A percentile compares a stretch with the other conserved stretches of the same genome.
Evolutionary conservation across 805 yeast species (phyloP).

Genomic region (Kuraishia ogatae): DNA sequence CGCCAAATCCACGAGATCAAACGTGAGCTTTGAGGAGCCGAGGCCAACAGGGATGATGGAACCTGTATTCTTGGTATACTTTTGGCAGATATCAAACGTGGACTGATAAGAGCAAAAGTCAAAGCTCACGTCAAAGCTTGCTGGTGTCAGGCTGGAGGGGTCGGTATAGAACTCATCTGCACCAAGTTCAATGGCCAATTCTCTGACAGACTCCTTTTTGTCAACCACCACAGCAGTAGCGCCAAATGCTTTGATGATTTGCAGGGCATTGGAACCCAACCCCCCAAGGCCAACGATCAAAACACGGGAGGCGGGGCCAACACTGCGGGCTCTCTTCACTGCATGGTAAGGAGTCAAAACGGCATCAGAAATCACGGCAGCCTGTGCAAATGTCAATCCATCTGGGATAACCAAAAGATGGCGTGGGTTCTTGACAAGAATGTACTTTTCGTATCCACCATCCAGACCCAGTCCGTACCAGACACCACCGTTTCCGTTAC

Average conservation of each 20-base stretch:
- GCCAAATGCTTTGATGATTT: conserved; percentile 17
- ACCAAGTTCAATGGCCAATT: conserved; percentile 24
- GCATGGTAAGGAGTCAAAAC: conserved; percentile 26
- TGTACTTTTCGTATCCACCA: conserved; percentile 25
- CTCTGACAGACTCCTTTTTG: conserved; percentile 18
- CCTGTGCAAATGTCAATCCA: conserved; percentile 17
- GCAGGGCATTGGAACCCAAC: conserved; percentile 23
- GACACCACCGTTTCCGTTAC: conserved; percentile 7
- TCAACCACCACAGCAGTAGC: conserved; percentile 12
- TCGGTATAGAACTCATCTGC: conserved; percentile 33
- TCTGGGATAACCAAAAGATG: conserved; percentile 19
- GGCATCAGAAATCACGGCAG: conserved; percentile 24
- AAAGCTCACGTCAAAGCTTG: conserved; percentile 27
- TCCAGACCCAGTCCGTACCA: conserved; percentile 19
- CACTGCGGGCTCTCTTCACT: conserved; percentile 14
- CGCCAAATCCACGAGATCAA: conserved; percentile 28
- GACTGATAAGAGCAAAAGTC: conserved; percentile 14
- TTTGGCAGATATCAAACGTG: conserved; percentile 16
- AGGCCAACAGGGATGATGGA: conserved; percentile 34
- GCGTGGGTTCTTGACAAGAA: conserved; percentile 11
- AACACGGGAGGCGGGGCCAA: conserved; percentile 15
- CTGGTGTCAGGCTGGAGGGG: conserved; percentile 17
- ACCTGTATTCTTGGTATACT: conserved; percentile 27
- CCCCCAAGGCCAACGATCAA: conserved; percentile 25
- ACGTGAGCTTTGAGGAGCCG: conserved; percentile 22